Base-by-base conservation (phyloP, 768 basidiomycete genomes). In the Kwoniella dendrophila region DNA sequence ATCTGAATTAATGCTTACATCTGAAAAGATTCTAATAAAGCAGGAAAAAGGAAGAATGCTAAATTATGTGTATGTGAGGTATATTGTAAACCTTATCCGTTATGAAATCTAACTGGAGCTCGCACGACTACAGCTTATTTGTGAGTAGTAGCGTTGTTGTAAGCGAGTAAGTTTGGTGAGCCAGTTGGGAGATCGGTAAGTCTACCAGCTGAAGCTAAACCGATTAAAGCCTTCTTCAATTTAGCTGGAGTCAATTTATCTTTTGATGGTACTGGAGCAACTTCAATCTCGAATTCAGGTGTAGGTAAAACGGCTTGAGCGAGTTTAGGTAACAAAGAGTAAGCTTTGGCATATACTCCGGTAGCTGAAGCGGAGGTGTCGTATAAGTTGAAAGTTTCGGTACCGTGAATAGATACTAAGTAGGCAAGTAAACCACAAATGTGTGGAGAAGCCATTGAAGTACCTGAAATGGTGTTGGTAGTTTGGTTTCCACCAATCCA, bases 371-470 rank as follows among this genome's bases (percentile, higher is more conserved):
- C 29, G 41, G 24, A 18, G 27, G 51, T 50, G 33, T 65, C 69
- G 52, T 62, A 58, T 41, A 71, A 29, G 53, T 67, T 56, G 62
- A 77, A 74, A 26, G 75, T 76, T 56, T 72, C 71, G 45, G 86
- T 86, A 3, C 89, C 89, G 81, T 93, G 89, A 73, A 95, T 84
- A 26, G 91, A 92, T 61, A 98, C 85, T 66, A 92, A 84, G 84
- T 98, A 98, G 12, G 94, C 94, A 53, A 91, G 81, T 56, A 96
- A 81, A 68, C 95, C 95, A 59, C 80, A 76, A 63, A 83, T 80
- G 81, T 95, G 93, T 47, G 95, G 95, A 6, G 90, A 90, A 14
- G 94, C 93, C 92, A 96, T 96, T 16, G 78, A 79, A 18, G 78
- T 79, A 26, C 78, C 78, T 18, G 72, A 74, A 68, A 96, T 85